phyloP scores from a whole-genome alignment of 768 basidiomycete species.

The Aureoboletus auriporus region DNA sequence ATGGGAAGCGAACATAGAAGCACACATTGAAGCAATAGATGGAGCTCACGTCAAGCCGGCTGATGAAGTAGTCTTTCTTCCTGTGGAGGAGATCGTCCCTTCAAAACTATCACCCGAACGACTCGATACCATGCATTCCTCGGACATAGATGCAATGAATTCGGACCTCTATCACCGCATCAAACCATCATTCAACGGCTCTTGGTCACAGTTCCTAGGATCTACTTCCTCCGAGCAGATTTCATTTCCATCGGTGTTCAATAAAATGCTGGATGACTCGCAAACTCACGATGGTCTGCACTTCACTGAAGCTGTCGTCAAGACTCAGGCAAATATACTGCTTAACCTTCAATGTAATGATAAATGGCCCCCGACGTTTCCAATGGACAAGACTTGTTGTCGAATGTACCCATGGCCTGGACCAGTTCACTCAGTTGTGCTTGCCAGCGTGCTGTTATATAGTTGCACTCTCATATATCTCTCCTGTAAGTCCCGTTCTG shows the following conservation, averaged over 20 bases:
- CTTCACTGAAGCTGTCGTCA: slow-evolving; percentile 59
- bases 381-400: slow-evolving; percentile 78
- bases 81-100: slow-evolving; percentile 67
- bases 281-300: slow-evolving; percentile 86
- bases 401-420: slow-evolving; percentile 68
- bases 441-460: slow-evolving; percentile 44
- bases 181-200: slow-evolving; percentile 29
- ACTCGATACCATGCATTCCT: slow-evolving; percentile 61
- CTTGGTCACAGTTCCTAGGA: slow-evolving; percentile 28
- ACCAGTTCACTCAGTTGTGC: slow-evolving; percentile 48
- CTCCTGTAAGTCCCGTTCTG: slow-evolving; percentile 19
- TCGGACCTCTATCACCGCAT: slow-evolving; percentile 74
- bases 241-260: slow-evolving; percentile 75
- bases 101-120: slow-evolving; percentile 64
- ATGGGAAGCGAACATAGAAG: slow-evolving; percentile 76
- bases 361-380: slow-evolving; percentile 53
- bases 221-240: slow-evolving; percentile 33
- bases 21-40: slow-evolving; percentile 50
- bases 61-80: slow-evolving; percentile 73
- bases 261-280: slow-evolving; percentile 67
- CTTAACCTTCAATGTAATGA: slow-evolving; percentile 83
- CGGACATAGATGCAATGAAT: slow-evolving; percentile 91
- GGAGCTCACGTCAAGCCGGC: slow-evolving; percentile 43
- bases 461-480: slow-evolving; percentile 48
- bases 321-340: slow-evolving; percentile 71